phyloP scores from a whole-genome alignment of 192 early-diverging fungal genomes.

The Radiomyces spectabilis region DNA sequence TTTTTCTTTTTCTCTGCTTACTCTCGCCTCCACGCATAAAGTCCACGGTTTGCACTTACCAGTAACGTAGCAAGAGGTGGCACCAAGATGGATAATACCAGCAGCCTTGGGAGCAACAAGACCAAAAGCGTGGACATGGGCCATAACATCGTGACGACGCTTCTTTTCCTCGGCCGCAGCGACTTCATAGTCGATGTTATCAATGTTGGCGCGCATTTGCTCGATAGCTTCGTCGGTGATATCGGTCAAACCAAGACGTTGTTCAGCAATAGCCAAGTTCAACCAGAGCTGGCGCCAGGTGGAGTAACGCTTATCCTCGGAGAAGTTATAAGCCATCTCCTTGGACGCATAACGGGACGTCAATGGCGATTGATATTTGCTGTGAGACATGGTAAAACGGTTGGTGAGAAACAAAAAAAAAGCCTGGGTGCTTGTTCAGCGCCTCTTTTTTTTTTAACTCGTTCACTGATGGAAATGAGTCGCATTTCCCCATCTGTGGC shows the following conservation, averaged over 20 bases:
- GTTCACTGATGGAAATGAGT: background rate
- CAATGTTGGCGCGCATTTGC: slow-evolving; percentile 84
- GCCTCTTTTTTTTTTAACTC: background rate
- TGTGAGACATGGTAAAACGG: slow-evolving; percentile 51
- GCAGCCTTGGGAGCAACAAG: slow-evolving; percentile 79
- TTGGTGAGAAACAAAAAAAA: slow-evolving; percentile 6
- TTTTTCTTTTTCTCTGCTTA: background rate
- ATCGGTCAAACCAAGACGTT: slow-evolving; percentile 82
- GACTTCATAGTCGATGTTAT: slow-evolving; percentile 84
- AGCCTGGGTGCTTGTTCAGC: background rate
- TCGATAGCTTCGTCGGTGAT: slow-evolving; percentile 82
- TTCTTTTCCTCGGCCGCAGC: slow-evolving; percentile 89
- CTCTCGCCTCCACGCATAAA: background rate
- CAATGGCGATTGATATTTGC: slow-evolving; percentile 90
- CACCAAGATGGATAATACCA: slow-evolving; percentile 94
- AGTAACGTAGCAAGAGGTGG: slow-evolving; percentile 98
- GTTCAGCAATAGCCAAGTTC: slow-evolving; percentile 86
- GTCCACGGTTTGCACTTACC: slow-evolving; percentile 14
- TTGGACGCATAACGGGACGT: slow-evolving; percentile 94
- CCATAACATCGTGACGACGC: slow-evolving; percentile 97
- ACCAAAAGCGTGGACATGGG: slow-evolving; percentile 97
- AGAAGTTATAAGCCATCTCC: slow-evolving; percentile 96
- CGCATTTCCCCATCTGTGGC: too few relatives aligned
- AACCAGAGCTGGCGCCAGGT: slow-evolving; percentile 97
- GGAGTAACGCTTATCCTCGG: slow-evolving; percentile 89